Evolutionary conservation across 2,329 filamentous ascomycete genomes (phyloP).

Genomic region (Aaosphaeria pasadenensis): DNA sequence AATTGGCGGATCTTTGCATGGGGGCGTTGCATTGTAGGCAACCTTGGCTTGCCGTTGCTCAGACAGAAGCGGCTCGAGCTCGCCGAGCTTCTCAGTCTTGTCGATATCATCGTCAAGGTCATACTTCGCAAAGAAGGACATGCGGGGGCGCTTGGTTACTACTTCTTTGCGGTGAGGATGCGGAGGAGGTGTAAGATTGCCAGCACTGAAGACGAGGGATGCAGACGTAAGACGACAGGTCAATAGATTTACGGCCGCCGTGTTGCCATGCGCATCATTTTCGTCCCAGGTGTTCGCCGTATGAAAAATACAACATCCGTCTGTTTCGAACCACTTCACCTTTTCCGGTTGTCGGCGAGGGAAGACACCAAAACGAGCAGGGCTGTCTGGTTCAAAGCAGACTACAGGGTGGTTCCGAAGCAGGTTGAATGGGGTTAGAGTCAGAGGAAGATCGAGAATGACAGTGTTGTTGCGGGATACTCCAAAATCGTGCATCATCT

Average conservation of each 20-base stretch:
- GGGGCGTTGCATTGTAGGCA: background rate
- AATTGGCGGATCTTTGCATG: slow-evolving; percentile 14
- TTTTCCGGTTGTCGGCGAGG: slow-evolving; percentile 57
- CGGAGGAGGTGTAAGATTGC: slow-evolving; percentile 57
- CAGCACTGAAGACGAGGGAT: slow-evolving; percentile 62
- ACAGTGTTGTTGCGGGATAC: slow-evolving; percentile 61
- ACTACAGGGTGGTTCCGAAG: slow-evolving; percentile 56
- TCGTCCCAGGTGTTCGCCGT: slow-evolving; percentile 70
- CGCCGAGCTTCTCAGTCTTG: slow-evolving; percentile 19
- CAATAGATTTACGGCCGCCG: slow-evolving; percentile 58
- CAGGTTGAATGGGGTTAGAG: slow-evolving; percentile 62
- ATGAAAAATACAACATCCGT: slow-evolving; percentile 68
- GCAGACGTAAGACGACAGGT: slow-evolving; percentile 66
- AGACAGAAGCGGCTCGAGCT: slow-evolving; percentile 18
- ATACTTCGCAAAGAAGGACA: slow-evolving; percentile 48
- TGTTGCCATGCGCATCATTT: slow-evolving; percentile 23
- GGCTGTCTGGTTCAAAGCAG: slow-evolving; percentile 56
- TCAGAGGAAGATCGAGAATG: slow-evolving; percentile 67
- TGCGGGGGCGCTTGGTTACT: slow-evolving; percentile 21
- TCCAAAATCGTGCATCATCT: slow-evolving; percentile 77
- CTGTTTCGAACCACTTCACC: slow-evolving; percentile 66
- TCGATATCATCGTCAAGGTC: slow-evolving; percentile 25
- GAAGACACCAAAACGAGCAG: slow-evolving; percentile 66
- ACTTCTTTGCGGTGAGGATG: slow-evolving; percentile 11
- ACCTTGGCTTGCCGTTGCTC: background rate